Base-by-base conservation (phyloP, 148 eudicot species). In the Rhododendron vialii region DNA sequence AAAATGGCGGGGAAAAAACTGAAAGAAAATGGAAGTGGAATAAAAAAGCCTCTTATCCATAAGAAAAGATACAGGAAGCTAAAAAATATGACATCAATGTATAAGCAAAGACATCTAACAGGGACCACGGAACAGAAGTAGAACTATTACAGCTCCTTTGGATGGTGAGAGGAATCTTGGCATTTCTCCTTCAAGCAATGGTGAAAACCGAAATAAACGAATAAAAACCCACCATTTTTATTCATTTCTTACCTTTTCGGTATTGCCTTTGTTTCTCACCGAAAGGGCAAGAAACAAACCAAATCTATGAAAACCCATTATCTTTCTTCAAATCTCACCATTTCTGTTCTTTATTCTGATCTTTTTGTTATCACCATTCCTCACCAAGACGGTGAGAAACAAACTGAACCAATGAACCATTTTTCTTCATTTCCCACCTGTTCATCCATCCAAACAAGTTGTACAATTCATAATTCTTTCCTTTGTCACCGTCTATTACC, bases 101-200 rank as follows among this genome's bases (percentile, higher is more conserved):
- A 87, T 61, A 33, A 36, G 80, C 86, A 84, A 84, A 33, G 63
- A 80, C 47, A 83, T 43, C 47, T 53, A 14, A 84, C 22, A 10
- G 57, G 48, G 67, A 18, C 38, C 47, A 22, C 13, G 14, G 26
- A 20, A 74, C n/a, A 84, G 45, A 73, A 20, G 41, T n/a, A 10
- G 48, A 35, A 74, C 48, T 50, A 69, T 73, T 5, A 24, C 6
- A 13, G 73, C 17, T 24, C 76, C 76, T 71, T 69, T 28, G 13
- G 76, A 4, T 69, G 36, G 76, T 30, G 76, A 75, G 76, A 75
- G 78, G 24, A 59, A 59, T 51, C 55, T 51, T 53, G 59, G 18
- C 18, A 53, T 53, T 53, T 53, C 59, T 53, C 59, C 14, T 53
- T 53, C 61, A 55, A 63, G 69, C 10, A 7, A 63, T 20, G 69